Base-by-base conservation (phyloP, 1,284 basidiomycete genomes). In the Ustilago trichophora region DNA sequence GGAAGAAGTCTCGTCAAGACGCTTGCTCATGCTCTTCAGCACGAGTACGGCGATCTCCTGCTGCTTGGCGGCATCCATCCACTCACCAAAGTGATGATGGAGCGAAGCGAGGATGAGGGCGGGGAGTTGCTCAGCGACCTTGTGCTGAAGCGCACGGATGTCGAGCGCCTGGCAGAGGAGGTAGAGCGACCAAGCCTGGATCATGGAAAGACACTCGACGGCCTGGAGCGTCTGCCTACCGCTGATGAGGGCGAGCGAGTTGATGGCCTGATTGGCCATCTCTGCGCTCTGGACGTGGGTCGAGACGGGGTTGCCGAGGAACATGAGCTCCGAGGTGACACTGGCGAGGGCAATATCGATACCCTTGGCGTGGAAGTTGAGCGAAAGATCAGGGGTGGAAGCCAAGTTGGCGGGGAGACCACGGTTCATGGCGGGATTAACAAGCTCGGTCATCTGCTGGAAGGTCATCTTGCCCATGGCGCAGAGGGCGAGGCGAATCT, bases 391-490 rank as follows among this genome's bases (percentile, higher is more conserved):
- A 12, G 65, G 65, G n/a, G 71, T 68, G 19, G 71, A 59, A 15
- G 73, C 73, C 34, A 75, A 34, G 51, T 73, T 73, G 43, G 73
- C 68, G 4, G 67, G 58, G 16, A 75, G 40, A 10, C 73, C 73
- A 22, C 67, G 67, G 56, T 63, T 71, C 71, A 73, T 73, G 5
- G 71, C 50, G 21, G 73, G 67, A 47, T 75, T 70, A 90, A 84
- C 84, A 22, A 93, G 85, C 80, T 94, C 92, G 0, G 91, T 90
- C 74, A 87, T 86, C 80, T 94, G 92, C 15, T 90, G 86, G 80
- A 92, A 93, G 56, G 91, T 83, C 42, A 93, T 83, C 82, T 91
- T 91, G 58, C 91, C 92, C 52, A 93, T 86, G 73, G 91, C 90
- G 68, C 91, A 87, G 25, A 93, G 83, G 3, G 89, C 86, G 34